A percentile compares a stretch with the other conserved stretches of the same genome.
Evolutionary conservation across 2,329 filamentous ascomycete species (phyloP).

Genomic region (Beauveria sp.): DNA sequence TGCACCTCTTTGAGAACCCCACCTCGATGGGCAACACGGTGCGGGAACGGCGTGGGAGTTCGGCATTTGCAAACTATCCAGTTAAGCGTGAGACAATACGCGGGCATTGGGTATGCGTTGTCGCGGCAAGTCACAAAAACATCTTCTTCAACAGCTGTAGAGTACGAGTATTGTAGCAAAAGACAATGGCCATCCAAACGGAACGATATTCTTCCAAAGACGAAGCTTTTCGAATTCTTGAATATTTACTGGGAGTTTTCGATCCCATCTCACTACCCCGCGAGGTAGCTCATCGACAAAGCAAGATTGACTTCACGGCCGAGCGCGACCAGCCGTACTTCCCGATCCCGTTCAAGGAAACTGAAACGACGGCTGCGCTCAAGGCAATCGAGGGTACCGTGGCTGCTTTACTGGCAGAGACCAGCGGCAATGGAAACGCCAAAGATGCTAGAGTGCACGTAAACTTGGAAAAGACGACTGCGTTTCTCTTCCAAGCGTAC

Average conservation of each 20-base stretch:
- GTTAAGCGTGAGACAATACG: background rate
- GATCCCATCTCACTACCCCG: constrained; percentile 23
- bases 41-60: no score
- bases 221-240: constrained; percentile 19
- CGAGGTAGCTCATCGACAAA: constrained; percentile 17
- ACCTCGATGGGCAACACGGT: background rate
- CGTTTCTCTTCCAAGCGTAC: constrained; percentile 33
- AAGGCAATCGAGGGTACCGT: constrained; percentile 34
- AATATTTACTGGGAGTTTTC: constrained; percentile 19
- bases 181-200: background rate
- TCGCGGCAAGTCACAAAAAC: background rate
- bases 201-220: constrained; percentile 18
- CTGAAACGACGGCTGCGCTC: constrained; percentile 34
- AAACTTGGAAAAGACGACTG: constrained; percentile 32
- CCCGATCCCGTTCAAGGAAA: constrained; percentile 40
- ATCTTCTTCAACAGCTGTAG: background rate
- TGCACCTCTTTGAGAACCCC: background rate
- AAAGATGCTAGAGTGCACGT: constrained; percentile 20
- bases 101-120: background rate
- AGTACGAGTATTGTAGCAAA: background rate
- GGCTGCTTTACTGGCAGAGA: constrained; percentile 24
- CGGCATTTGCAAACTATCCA: background rate
- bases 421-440: constrained; percentile 13
- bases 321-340: constrained; percentile 33
- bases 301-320: constrained; percentile 26